phyloP scores from a whole-genome alignment of 208 protist species.

The Leishmania amazonensis region DNA sequence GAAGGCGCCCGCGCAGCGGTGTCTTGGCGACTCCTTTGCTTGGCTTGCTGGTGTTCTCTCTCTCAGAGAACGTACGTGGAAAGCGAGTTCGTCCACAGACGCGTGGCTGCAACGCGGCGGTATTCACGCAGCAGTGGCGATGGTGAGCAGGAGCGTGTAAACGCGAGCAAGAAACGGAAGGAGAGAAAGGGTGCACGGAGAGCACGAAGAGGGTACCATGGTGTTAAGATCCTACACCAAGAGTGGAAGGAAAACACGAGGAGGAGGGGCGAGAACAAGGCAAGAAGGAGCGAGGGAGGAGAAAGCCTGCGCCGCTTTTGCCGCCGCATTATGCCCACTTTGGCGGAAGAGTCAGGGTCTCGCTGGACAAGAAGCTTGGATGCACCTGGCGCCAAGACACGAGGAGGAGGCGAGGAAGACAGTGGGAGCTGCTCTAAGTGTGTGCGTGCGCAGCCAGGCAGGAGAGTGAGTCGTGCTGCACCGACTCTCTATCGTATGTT shows the following conservation, averaged over 20 bases:
- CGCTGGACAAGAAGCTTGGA: neutral
- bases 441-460: neutral
- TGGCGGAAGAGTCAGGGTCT: neutral
- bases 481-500: neutral
- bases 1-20: neutral
- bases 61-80: neutral
- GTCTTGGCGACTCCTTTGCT: neutral
- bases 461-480: neutral
- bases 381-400: neutral
- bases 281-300: neutral
- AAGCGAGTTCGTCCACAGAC: neutral
- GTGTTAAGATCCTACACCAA: neutral
- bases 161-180: neutral
- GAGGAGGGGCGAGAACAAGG: neutral
- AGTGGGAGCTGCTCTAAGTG: neutral
- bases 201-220: neutral
- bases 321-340: neutral
- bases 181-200: slow-evolving; percentile 1
- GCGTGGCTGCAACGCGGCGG: neutral
- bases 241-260: too few relatives aligned
- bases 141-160: slow-evolving; percentile 1
- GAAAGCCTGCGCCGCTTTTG: neutral
- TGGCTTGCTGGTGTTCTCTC: neutral
- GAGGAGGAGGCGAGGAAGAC: neutral
- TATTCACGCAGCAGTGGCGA: neutral